phyloP scores from a whole-genome alignment of 1,284 basidiomycete species.

The Rhodotorula sp. region DNA sequence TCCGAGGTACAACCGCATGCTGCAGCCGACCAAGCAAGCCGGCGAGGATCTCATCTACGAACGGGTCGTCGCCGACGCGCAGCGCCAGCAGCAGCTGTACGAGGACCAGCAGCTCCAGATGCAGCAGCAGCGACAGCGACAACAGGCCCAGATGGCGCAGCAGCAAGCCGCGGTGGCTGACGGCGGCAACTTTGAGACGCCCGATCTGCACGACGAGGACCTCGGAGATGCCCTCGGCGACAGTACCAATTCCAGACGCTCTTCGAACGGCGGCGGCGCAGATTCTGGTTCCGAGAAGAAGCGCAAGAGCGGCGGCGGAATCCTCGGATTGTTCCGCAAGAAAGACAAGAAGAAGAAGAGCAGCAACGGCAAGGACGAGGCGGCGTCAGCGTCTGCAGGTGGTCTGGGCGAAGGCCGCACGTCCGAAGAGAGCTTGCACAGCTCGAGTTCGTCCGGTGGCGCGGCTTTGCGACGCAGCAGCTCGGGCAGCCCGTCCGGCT shows the following conservation, averaged over 20 bases:
- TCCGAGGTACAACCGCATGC: constrained; percentile 37
- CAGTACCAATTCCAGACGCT: constrained; percentile 2
- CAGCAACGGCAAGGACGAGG: constrained; percentile 2
- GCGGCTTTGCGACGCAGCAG: not conserved
- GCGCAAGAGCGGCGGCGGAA: constrained; percentile 65
- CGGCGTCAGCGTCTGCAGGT: constrained; percentile 2
- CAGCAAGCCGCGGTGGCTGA: not conserved
- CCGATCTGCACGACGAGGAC: constrained; percentile 17
- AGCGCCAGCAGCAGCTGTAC: constrained; percentile 6
- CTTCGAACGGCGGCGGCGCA: constrained; percentile 4
- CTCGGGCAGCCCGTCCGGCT: constrained; percentile 3
- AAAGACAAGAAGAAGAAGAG: constrained; percentile 70
- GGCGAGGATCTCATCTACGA: constrained; percentile 30
- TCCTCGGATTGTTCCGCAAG: constrained; percentile 69
- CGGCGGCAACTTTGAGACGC: constrained; percentile 8
- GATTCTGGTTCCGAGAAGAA: constrained; percentile 54
- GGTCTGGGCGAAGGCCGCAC: not conserved
- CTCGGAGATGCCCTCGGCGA: constrained; percentile 21
- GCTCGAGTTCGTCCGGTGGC: not conserved
- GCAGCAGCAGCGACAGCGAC: not conserved
- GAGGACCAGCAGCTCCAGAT: not conserved
- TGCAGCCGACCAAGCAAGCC: constrained; percentile 31
- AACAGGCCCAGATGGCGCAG: no score
- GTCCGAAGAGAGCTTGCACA: constrained; percentile 32
- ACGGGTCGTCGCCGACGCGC: constrained; percentile 13